Percentiles rank a stretch among this genome's conserved stretches.
Conservation (phyloP, 352 stramenopile species). For the Pelagophyceae sp. region DNA sequence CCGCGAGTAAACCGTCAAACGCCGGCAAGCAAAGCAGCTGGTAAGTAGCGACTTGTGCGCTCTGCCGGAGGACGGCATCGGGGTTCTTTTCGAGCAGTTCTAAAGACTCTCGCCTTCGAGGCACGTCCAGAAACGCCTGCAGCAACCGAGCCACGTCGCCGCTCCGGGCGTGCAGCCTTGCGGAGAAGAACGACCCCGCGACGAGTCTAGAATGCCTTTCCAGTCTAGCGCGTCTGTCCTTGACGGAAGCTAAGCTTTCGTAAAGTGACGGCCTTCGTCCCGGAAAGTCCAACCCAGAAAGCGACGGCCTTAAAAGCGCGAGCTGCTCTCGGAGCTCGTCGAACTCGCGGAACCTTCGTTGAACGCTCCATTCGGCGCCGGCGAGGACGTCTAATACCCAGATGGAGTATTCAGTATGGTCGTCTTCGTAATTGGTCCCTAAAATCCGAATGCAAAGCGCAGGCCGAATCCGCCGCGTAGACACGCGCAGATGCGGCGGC, state of each 20-base stretch:
- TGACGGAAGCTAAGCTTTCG: not conserved
- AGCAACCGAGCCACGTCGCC: not conserved
- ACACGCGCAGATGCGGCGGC: not conserved
- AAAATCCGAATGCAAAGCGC: slow-evolving; percentile 4
- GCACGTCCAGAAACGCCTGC: slow-evolving; percentile 1
- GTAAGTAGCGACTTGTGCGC: not conserved
- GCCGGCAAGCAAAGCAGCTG: not conserved
- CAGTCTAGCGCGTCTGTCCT: not conserved
- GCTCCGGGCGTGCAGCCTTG: not conserved
- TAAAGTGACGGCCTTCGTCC: slow-evolving; percentile 1
- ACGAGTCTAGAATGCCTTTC: not conserved
- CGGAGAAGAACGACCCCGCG: not conserved
- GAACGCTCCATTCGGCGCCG: slow-evolving; percentile 15
- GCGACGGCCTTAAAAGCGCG: not conserved
- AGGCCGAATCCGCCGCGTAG: not conserved
- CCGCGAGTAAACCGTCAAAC: not conserved
- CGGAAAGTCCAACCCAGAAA: not conserved
- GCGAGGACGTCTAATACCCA: slow-evolving; percentile 10
- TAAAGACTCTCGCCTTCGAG: not conserved
- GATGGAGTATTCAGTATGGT: not conserved
- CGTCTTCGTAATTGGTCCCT: not conserved
- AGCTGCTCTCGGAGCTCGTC: slow-evolving; percentile 1
- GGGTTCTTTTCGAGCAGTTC: slow-evolving; percentile 18
- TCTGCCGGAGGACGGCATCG: not conserved
- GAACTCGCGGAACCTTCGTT: slow-evolving; percentile 2